phyloP scores from a whole-genome alignment of 345 rosid genomes.

The Raphanus raphanistrum region DNA sequence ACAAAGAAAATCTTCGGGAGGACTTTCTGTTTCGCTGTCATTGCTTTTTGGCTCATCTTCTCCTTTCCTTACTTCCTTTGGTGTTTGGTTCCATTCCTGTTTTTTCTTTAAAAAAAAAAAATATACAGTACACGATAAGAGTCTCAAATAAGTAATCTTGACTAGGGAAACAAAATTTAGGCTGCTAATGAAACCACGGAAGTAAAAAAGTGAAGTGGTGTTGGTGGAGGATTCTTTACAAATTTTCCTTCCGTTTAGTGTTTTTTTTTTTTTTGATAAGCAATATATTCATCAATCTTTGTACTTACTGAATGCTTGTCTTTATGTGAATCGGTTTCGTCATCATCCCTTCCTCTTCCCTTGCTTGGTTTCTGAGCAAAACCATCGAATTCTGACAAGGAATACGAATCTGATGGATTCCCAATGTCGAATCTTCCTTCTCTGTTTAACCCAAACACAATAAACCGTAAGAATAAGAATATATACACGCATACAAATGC shows the following conservation, averaged over 20 bases:
- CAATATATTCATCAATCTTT: neutral
- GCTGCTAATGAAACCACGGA: neutral
- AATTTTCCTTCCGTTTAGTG: neutral
- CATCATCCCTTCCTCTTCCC: conserved; percentile 1
- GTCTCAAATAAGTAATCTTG: neutral
- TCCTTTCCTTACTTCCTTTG: conserved; percentile 6
- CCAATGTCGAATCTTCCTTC: conserved; percentile 12
- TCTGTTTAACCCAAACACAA: neutral
- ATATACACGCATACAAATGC: neutral
- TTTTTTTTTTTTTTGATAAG: neutral
- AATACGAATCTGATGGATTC: conserved; percentile 13
- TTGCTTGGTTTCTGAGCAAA: neutral
- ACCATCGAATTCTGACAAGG: conserved; percentile 1
- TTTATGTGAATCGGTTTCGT: neutral
- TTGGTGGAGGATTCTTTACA: neutral
- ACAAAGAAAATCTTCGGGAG: conserved; percentile 25
- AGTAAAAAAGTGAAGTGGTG: neutral
- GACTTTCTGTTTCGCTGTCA: conserved; percentile 12
- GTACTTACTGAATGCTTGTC: conserved; percentile 6
- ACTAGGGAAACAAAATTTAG: neutral
- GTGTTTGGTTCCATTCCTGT: neutral
- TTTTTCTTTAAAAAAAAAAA: no score
- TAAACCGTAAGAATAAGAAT: neutral
- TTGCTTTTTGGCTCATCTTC: neutral
- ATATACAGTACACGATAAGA: neutral